Evolutionary conservation across 202 grass and related monocot genomes (phyloP), one percentile per base, ranked within the genome.

Genomic region (Eragrostis tef): DNA sequence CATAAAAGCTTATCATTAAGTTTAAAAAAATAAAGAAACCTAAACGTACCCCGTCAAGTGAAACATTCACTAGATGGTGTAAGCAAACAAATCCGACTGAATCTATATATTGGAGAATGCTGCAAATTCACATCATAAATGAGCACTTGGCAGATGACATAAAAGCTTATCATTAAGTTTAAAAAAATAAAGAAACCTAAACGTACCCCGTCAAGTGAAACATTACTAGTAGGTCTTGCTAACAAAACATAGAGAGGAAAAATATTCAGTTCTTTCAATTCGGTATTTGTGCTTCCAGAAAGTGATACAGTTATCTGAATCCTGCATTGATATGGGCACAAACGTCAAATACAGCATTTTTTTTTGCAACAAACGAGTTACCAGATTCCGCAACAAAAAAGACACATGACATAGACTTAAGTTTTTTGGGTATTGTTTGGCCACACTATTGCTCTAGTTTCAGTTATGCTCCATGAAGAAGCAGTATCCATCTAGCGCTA

Each of bases 241-340:
- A 98, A 88, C 20, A 98, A 74, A 54, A 93, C 87, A 78, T 93
- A 91, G 59, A 99, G 67, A 85, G 96, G 96, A 49, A 99, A 99
- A 9, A 91, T 69, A 66, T 77, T 74, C 6, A 58, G 74, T 83
- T 79, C 85, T 71, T 85, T 85, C 82, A 86, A 57, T 69, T 93
- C 91, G 25, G 75, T 41, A 90, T 99, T 93, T 82, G 87, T 70
- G 41, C 70, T 65, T 75, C 69, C 84, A 65, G 93, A 88, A 75
- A 99, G 85, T 77, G 93, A 99, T 81, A 95, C 57, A 27, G 88
- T 85, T 81, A 99, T 89, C 75, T 91, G 87, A 75, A 93, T 99
- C 83, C 96, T 99, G 85, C 87, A 93, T 65, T 77, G 34, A 64
- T 78, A 80, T 22, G 26, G 34, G 69, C 6, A 61, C 26, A 61